phyloP scores from a whole-genome alignment of 345 rosid genomes.

The Rubroshorea leprosula region DNA sequence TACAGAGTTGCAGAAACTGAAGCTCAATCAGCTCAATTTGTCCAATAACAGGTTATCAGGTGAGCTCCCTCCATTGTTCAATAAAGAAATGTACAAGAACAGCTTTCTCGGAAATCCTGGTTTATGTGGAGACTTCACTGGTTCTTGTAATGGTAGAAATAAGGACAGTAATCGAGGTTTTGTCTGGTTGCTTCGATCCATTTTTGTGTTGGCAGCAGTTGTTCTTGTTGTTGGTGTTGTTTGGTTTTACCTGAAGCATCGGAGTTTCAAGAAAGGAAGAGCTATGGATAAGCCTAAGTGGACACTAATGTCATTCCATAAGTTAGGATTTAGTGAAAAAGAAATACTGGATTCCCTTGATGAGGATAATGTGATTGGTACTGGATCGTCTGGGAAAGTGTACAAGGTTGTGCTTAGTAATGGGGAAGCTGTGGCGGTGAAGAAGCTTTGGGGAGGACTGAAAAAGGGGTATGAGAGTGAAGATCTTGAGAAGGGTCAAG shows the following conservation, averaged over 20 bases:
- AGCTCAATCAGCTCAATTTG: slow-evolving; percentile 83
- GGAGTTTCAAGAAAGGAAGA: slow-evolving; percentile 53
- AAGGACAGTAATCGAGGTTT: slow-evolving; percentile 53
- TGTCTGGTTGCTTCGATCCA: slow-evolving; percentile 63
- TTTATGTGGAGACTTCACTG: slow-evolving; percentile 63
- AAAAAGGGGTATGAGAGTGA: slow-evolving; percentile 38
- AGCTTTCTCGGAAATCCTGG: slow-evolving; percentile 84
- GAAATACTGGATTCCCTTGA: slow-evolving; percentile 84
- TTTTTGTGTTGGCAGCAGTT: slow-evolving; percentile 61
- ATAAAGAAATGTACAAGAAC: slow-evolving; percentile 49
- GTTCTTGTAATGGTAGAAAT: slow-evolving; percentile 47
- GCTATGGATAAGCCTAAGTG: slow-evolving; percentile 78
- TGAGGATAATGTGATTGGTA: slow-evolving; percentile 91
- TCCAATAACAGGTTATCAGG: slow-evolving; percentile 71
- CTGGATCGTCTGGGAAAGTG: slow-evolving; percentile 86
- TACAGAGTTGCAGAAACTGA: slow-evolving; percentile 60
- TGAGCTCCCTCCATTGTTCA: slow-evolving; percentile 59
- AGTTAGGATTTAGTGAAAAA: slow-evolving; percentile 78
- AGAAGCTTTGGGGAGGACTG: slow-evolving; percentile 78
- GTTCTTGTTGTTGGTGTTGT: slow-evolving; percentile 61
- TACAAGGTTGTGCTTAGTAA: slow-evolving; percentile 80
- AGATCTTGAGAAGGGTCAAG: slow-evolving; percentile 66
- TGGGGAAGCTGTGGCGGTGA: slow-evolving; percentile 89
- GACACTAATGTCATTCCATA: slow-evolving; percentile 96
- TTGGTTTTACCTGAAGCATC: slow-evolving; percentile 85